Evolutionary conservation across 345 rosid species (phyloP), one percentile per base, ranked within the genome.

Genomic region (Diplotaxis tenuifolia): DNA sequence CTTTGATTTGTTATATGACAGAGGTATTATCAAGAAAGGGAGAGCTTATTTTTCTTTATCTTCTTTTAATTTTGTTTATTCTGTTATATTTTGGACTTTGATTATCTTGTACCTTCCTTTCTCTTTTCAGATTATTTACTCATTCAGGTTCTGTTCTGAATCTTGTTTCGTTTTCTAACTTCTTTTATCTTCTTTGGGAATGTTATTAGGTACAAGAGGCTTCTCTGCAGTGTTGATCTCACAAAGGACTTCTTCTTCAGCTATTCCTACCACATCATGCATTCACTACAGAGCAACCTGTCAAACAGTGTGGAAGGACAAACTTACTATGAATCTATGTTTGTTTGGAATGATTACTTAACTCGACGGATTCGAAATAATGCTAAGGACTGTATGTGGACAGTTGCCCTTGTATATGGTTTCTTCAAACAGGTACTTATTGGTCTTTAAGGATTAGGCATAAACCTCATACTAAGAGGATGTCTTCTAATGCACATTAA

Each of bases 231-330:
- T 36, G 89, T 95, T 73, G 97, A 95, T 84, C 97, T 95, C 75
- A 83, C 89, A 58, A 91, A 86, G 89, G 97, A 95, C 88, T 95
- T 89, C 93, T 89, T 87, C 86, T 95, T 87, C 84, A 95, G 99
- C 91, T 95, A 95, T 79, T 86, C 99, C 57, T 95, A 89, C 76
- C 77, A 86, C 79, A 67, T 85, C 63, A 95, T 88, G 96, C 86
- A 86, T 79, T 84, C 93, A 62, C 96, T 95, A 62, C 99, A 95
- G 81, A 89, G 79, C 77, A 95, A 92, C 75, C 80, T 92, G 49
- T 67, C 78, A 62, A 68, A 75, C 38, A 82, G 52, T 22, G 82
- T 65, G 81, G 79, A 85, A 65, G 84, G 82, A 67, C 79, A 72
- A n/a, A 15, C 47, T 73, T 84, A 79, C 69, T 84, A 91, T 38